Evolutionary conservation across 495 filamentous ascomycete genomes (phyloP).

Genomic region (Penicillium crystallinum): DNA sequence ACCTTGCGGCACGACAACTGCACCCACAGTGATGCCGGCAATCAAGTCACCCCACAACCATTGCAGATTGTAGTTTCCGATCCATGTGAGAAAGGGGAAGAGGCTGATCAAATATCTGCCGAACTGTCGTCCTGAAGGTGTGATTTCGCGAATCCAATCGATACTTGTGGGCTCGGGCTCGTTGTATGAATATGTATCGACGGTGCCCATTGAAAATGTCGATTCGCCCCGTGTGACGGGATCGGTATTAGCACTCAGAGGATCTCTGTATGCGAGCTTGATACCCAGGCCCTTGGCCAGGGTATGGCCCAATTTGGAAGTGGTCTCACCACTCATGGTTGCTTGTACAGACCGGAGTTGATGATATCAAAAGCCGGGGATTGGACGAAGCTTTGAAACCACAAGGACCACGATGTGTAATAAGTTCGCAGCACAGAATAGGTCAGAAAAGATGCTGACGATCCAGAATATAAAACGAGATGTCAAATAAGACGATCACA

Average conservation of each 20-base stretch:
- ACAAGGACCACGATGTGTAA: slow-evolving; percentile 1
- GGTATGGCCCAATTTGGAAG: slow-evolving; percentile 59
- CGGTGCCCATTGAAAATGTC: slow-evolving; percentile 66
- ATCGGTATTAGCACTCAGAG: slow-evolving; percentile 44
- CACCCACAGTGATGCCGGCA: slow-evolving; percentile 91
- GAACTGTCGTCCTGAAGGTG: slow-evolving; percentile 53
- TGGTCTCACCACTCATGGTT: slow-evolving; percentile 35
- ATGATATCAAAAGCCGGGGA: slow-evolving; percentile 7
- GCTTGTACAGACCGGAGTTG: slow-evolving; percentile 1
- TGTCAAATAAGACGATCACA: slow-evolving; percentile 12
- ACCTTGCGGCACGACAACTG: slow-evolving; percentile 91
- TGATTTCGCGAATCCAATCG: slow-evolving; percentile 64
- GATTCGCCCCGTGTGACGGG: slow-evolving; percentile 69
- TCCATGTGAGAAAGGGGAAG: slow-evolving; percentile 88
- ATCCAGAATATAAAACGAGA: slow-evolving; percentile 16
- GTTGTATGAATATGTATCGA: slow-evolving; percentile 73
- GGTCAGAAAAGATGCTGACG: slow-evolving; percentile 7
- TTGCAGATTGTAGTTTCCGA: slow-evolving; percentile 77
- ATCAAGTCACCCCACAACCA: slow-evolving; percentile 88
- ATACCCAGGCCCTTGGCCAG: slow-evolving; percentile 82
- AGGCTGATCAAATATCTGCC: slow-evolving; percentile 58
- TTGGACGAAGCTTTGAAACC: slow-evolving; percentile 2
- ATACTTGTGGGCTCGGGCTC: slow-evolving; percentile 71
- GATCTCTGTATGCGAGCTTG: slow-evolving; percentile 65
- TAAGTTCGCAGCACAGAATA: not conserved